Evolutionary conservation across 805 yeast genomes (phyloP), one percentile per base, ranked within the genome.

Genomic region (Kazachstania africana): DNA sequence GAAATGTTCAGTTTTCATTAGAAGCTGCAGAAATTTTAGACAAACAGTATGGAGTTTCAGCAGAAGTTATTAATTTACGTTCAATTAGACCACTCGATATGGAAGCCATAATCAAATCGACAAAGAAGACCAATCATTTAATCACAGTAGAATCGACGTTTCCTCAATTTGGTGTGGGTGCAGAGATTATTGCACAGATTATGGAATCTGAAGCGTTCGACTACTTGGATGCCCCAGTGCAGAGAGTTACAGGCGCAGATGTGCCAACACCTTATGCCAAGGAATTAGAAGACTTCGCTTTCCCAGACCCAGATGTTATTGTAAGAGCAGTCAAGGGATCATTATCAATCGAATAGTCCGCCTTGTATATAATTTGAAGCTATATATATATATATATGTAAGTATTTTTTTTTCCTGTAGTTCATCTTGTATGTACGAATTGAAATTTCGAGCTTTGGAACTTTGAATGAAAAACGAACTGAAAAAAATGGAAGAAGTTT

Each of bases 141-240:
- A 78, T 91, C 54, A 78, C 96, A 29, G 96, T 88, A 38, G 99
- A 91, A 69, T 80, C 95, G 29, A 95, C 94, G 39, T 91, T 75
- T 94, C 98, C 98, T 45, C 88, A 84, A 36, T 91, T 83, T 56
- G 97, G 98, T 68, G 94, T 91, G 45, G 98, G 99, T 55, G 83
- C 96, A 33, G 99, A 91, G 71, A 82, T 91, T 53, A 75, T 87
- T 59, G 98, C 97, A 40, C 95, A 85, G 65, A 70, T 91, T 57
- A 85, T 91, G 95, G 99, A 91, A 68, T 75, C 93, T 36, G 96
- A 87, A 64, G 97, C 94, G 33, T 91, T 91, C 47, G 98, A 91
- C 65, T 83, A 85, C 74, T 74, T 91, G 56, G 99, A 91, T 64
- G 94, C 97, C 39, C 99, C 99, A 49, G 83, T 91, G 45, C 94